Evolutionary conservation across 2,329 filamentous ascomycete species (phyloP), one percentile per base, ranked within the genome.

Genomic region (Triangularia setosa): DNA sequence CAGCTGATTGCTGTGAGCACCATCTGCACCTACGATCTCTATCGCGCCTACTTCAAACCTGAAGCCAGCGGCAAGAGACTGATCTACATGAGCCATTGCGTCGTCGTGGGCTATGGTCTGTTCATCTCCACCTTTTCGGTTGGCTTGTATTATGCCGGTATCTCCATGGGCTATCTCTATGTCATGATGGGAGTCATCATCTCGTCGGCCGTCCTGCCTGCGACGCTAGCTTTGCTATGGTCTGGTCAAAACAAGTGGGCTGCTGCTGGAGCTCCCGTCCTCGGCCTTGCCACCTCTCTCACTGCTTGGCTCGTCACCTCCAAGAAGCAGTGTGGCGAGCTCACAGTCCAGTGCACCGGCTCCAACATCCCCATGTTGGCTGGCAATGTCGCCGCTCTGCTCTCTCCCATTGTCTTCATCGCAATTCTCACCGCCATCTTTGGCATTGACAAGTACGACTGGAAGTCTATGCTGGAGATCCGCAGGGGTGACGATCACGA

Each of bases 151-250:
- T 90, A 90, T 67, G 87, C 86, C 1, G 88, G 90, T 21, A 90
- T 97, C 66, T 89, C 86, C 11, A 95, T 97, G 91, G 93, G 92
- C 11, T 72, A 72, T n/a, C 66, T 96, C 2, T 96, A 96, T 73
- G 80, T 96, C 1, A 85, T 96, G 73, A 97, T 97, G 93, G 93
- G 93, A 7, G 90, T 93, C 59, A 91, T 97, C 72, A 95, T 97
- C 73, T 92, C 89, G 0, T 87, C 90, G 0, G 93, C 92, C 2
- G 92, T 96, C 3, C 83, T 97, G 12, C 93, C 93, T 0, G 91
- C 92, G 0, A 89, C 91, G 0, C 79, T 96, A 67, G 91, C 92
- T 0, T 83, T 97, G 0, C 81, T 93, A 65, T 97, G 92, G 92
- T 85, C 84, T 58, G 86, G 89, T 1, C 92, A 96, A 75, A 92